Evolutionary conservation across 2,329 filamentous ascomycete species (phyloP).

Genomic region (Scedosporium boydii): DNA sequence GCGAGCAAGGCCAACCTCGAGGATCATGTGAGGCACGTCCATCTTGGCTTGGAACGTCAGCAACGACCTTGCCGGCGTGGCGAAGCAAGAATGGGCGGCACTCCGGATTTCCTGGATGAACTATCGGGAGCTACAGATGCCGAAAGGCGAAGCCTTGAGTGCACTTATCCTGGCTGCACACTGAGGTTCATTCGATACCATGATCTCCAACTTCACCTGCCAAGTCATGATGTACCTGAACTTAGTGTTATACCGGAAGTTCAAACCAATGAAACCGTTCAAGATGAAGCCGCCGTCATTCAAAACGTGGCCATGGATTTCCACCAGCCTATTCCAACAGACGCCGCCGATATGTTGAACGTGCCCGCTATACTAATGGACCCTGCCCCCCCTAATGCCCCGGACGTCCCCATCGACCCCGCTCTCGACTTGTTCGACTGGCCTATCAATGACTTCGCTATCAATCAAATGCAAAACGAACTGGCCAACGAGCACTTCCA

Average conservation of each 20-base stretch:
- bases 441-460: not conserved
- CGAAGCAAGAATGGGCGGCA: constrained; percentile 11
- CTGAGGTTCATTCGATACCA: constrained; percentile 39
- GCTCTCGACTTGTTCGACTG: constrained; percentile 12
- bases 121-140: constrained; percentile 30
- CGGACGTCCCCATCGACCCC: constrained; percentile 22
- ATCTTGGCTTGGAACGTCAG: constrained; percentile 36
- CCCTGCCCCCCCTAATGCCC: constrained; percentile 1
- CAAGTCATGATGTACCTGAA: constrained; percentile 15
- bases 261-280: not conserved
- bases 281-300: not conserved
- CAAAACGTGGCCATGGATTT: no score
- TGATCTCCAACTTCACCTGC: constrained; percentile 38
- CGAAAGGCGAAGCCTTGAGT: constrained; percentile 32
- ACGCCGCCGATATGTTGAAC: no score
- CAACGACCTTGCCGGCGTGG: constrained; percentile 12
- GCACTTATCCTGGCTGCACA: constrained; percentile 30
- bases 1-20: constrained; percentile 69
- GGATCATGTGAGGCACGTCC: constrained; percentile 75
- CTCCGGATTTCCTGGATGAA: constrained; percentile 28
- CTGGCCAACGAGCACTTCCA: not conserved
- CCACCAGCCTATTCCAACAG: no score
- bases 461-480: not conserved
- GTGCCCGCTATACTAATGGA: not conserved
- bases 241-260: not conserved